Evolutionary conservation across 108 stramenopile genomes (phyloP).

Genomic region (Bacterosira constricta): DNA sequence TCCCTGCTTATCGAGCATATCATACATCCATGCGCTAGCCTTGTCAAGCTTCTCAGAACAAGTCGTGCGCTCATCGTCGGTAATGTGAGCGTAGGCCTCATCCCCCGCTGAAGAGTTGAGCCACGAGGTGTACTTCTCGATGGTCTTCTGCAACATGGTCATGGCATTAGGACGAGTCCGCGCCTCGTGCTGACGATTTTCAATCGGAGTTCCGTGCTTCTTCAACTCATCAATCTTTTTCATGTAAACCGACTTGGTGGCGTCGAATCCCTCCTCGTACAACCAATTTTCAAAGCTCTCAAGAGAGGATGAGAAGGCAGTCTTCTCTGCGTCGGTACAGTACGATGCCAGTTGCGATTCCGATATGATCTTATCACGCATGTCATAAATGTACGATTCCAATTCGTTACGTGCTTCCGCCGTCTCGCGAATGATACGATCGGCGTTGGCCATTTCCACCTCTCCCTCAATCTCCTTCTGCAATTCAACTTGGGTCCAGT

Average conservation of each 20-base stretch:
- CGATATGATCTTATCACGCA: slow-evolving; percentile 95
- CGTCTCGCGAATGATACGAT: slow-evolving; percentile 93
- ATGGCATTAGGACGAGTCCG: slow-evolving; percentile 74
- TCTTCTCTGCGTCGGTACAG: slow-evolving; percentile 86
- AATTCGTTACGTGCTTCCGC: slow-evolving; percentile 98
- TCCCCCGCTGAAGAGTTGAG: slow-evolving; percentile 73
- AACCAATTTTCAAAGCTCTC: slow-evolving; percentile 96
- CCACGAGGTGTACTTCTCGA: slow-evolving; percentile 89
- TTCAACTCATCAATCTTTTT: slow-evolving; percentile 89
- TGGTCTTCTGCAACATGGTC: slow-evolving; percentile 66
- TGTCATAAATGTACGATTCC: slow-evolving; percentile 97
- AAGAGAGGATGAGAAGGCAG: slow-evolving; percentile 63
- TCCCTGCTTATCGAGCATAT: slow-evolving; percentile 91
- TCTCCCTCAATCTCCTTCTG: slow-evolving; percentile 82
- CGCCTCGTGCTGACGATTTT: slow-evolving; percentile 81
- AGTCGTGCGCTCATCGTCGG: slow-evolving; percentile 84
- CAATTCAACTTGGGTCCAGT: slow-evolving; percentile 83
- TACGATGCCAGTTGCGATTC: slow-evolving; percentile 77
- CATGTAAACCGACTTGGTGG: slow-evolving; percentile 90
- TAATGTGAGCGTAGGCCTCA: slow-evolving; percentile 89
- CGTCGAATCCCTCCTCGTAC: slow-evolving; percentile 98
- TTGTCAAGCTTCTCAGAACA: slow-evolving; percentile 75
- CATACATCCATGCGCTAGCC: slow-evolving; percentile 92
- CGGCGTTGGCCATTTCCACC: slow-evolving; percentile 86
- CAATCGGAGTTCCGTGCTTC: slow-evolving; percentile 87